phyloP scores from a whole-genome alignment of 2,329 filamentous ascomycete genomes.

The Fusarium succisae region DNA sequence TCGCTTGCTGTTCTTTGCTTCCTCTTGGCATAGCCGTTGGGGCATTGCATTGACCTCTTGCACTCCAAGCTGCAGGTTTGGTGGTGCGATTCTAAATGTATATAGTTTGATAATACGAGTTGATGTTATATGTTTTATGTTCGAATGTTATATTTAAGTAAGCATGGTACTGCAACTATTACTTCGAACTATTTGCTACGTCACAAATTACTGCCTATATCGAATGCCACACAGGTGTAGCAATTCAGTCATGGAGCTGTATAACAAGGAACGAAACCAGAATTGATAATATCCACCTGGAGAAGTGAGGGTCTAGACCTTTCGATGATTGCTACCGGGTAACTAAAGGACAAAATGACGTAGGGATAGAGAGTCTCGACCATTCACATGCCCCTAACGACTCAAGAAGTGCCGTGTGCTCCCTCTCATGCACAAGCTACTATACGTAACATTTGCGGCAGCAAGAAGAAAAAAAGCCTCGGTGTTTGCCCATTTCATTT shows the following conservation, averaged over 20 bases:
- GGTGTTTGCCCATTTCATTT: slow-evolving; percentile 13
- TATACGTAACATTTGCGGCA: neutral
- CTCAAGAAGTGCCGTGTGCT: neutral
- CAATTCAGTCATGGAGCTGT: neutral
- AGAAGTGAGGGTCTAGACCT: neutral
- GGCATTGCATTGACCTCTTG: neutral
- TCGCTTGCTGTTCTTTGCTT: slow-evolving; percentile 2
- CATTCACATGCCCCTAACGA: neutral
- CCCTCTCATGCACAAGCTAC: neutral
- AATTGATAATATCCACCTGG: neutral
- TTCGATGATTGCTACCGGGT: neutral
- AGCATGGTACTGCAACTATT: neutral
- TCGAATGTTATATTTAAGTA: neutral
- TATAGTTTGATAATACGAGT: neutral
- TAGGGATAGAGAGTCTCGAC: neutral
- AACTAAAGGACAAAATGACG: neutral
- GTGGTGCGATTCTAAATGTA: neutral
- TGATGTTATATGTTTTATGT: no score
- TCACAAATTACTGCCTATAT: neutral
- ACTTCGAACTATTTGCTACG: neutral
- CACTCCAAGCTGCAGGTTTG: neutral
- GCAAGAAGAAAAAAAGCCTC: slow-evolving; percentile 5
- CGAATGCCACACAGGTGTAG: neutral
- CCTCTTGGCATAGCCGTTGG: neutral
- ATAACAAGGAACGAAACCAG: neutral